Percentiles rank a stretch among this genome's conserved stretches.
Conservation (phyloP, 768 basidiomycete genomes). For the Lentinula boryana region DNA sequence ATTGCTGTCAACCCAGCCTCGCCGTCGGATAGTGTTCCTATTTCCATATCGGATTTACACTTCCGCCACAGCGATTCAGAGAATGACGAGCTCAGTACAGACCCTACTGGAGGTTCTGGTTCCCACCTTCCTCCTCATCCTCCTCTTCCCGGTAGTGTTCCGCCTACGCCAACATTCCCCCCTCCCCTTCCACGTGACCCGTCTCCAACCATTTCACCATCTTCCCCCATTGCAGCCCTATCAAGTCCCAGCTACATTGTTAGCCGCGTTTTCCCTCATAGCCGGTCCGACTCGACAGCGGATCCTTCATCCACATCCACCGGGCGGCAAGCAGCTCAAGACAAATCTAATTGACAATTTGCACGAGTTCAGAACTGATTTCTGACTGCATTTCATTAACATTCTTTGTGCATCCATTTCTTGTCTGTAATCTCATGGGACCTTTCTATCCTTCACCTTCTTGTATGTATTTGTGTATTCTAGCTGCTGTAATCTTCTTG, state of each 20-base stretch:
- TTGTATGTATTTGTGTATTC: too few species aligned
- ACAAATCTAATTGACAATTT: neutral
- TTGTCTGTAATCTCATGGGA: too few species aligned
- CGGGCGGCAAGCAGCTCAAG: neutral
- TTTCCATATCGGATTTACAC: conserved; percentile 48
- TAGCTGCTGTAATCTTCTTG: too few species aligned
- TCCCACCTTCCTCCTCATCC: conserved; percentile 10
- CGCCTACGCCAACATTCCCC: neutral
- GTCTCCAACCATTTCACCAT: neutral
- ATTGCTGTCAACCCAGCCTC: conserved; percentile 30
- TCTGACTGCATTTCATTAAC: too few species aligned
- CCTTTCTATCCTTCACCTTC: too few species aligned
- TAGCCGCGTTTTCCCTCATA: conserved; percentile 3
- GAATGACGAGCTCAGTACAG: conserved; percentile 16
- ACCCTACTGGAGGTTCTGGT: neutral
- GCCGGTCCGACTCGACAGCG: neutral
- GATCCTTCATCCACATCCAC: neutral
- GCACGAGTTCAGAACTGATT: too few species aligned
- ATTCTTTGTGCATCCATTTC: too few species aligned
- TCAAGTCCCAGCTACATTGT: conserved; percentile 6
- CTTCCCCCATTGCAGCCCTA: neutral
- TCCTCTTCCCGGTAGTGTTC: conserved; percentile 6
- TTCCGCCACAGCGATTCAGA: conserved; percentile 35
- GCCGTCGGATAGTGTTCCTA: conserved; percentile 51
- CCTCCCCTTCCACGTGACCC: neutral